Conservation (phyloP, 345 rosid species). For the Turritis glabra region DNA sequence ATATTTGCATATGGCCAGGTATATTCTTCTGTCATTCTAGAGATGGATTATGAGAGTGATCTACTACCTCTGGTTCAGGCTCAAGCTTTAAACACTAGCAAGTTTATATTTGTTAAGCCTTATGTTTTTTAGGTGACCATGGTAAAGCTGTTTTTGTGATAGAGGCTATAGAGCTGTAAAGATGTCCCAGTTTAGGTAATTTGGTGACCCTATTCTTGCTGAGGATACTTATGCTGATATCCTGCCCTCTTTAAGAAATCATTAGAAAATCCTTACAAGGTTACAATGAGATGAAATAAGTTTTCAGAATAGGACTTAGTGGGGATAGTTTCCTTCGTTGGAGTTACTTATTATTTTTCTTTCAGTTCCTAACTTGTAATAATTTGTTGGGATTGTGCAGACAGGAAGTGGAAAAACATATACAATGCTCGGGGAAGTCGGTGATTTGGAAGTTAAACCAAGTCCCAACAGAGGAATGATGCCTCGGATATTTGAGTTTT, state of each 20-base stretch:
- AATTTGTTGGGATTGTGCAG: constrained; percentile 47
- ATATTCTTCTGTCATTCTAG: constrained; percentile 29
- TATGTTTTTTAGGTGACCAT: neutral
- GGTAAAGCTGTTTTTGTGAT: neutral
- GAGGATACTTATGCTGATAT: neutral
- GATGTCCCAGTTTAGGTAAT: neutral
- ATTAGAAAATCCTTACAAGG: neutral
- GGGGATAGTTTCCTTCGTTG: constrained; percentile 13
- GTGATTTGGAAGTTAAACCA: constrained; percentile 78
- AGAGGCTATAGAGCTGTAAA: neutral
- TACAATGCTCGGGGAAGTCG: constrained; percentile 90
- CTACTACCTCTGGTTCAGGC: neutral
- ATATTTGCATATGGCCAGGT: constrained; percentile 99
- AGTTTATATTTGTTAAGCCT: neutral
- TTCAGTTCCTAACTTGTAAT: neutral
- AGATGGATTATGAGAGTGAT: constrained; percentile 2
- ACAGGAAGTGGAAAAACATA: constrained; percentile 99
- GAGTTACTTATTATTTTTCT: neutral
- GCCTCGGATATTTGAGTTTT: constrained; percentile 91
- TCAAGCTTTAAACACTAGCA: neutral
- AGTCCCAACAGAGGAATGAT: constrained; percentile 91
- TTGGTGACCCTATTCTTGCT: neutral
- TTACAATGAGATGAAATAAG: constrained; percentile 4
- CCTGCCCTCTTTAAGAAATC: neutral
- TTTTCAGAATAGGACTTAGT: constrained; percentile 6